These are phyloP conservation scores for Lactifluus rugatus DNA, from an alignment of 768 basidiomycete genomes.

Conservation along the genomic window DNA sequence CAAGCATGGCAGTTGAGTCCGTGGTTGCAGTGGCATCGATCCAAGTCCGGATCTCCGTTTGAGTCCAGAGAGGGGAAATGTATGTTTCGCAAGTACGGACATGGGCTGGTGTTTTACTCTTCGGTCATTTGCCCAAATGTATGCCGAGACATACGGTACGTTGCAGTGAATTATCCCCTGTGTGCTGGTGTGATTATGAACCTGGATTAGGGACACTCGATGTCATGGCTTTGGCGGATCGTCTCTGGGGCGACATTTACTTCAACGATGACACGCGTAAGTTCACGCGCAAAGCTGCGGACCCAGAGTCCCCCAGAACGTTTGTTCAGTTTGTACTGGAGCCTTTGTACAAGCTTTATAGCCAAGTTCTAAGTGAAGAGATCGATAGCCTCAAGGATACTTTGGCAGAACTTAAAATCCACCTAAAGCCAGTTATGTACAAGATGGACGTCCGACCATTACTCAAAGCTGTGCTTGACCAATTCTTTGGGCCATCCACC, in stretches of 20 bases:
- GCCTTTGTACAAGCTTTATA: conserved; percentile 95
- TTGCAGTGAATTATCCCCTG: not conserved
- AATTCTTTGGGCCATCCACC: conserved; percentile 88
- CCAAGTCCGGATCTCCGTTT: conserved; percentile 81
- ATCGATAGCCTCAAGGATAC: conserved; percentile 81
- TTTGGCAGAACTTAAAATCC: conserved; percentile 65
- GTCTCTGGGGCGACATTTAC: conserved; percentile 98
- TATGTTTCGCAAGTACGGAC: conserved; percentile 93
- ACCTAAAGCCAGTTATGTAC: conserved; percentile 86
- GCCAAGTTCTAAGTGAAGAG: conserved; percentile 89
- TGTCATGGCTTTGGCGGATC: conserved; percentile 73
- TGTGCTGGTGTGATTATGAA: not conserved
- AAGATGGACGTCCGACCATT: conserved; percentile 98
- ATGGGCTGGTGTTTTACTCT: conserved; percentile 98
- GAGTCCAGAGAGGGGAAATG: conserved; percentile 92
- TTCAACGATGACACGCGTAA: conserved; percentile 78
- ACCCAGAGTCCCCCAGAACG: conserved; percentile 68
- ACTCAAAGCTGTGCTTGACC: conserved; percentile 84
- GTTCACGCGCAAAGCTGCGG: conserved; percentile 78
- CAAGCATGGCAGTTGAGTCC: not conserved
- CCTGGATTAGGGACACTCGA: conserved; percentile 55
- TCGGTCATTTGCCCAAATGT: conserved; percentile 91
- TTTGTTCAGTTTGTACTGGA: conserved; percentile 96
- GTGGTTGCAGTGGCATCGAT: conserved; percentile 56
- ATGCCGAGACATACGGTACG: conserved; percentile 84